phyloP scores from a whole-genome alignment of 805 yeast genomes.

The Candida yuanshanica region DNA sequence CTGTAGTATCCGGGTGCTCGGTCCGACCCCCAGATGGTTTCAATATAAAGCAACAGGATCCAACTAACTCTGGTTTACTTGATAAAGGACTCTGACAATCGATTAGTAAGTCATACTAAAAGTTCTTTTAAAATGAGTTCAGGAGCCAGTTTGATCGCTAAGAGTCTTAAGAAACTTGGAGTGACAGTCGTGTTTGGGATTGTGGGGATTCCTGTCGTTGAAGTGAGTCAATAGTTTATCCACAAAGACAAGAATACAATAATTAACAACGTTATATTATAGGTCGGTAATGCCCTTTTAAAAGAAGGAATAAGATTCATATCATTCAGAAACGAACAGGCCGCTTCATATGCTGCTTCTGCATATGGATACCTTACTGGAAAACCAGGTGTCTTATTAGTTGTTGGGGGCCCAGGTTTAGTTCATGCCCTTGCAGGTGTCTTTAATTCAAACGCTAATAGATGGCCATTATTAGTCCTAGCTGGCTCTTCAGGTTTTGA shows the following conservation, averaged over 20 bases:
- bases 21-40: too few species aligned
- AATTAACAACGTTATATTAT: background rate
- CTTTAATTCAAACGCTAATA: constrained; percentile 54
- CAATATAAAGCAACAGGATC: too few species aligned
- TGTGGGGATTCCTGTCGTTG: constrained; percentile 74
- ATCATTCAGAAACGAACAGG: constrained; percentile 64
- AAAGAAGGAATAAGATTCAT: constrained; percentile 49
- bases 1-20: too few species aligned
- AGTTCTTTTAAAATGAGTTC: constrained; percentile 2
- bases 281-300: constrained; percentile 54
- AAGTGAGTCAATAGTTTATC: constrained; percentile 17
- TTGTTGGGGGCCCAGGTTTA: constrained; percentile 75
- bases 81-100: too few species aligned
- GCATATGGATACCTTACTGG: constrained; percentile 62
- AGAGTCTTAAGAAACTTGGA: constrained; percentile 40
- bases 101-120: too few species aligned
- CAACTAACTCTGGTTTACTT: too few species aligned
- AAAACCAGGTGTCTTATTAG: constrained; percentile 59
- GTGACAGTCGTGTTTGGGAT: constrained; percentile 59
- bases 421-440: constrained; percentile 64
- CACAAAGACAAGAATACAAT: background rate
- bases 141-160: constrained; percentile 47
- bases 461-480: constrained; percentile 59
- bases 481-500: constrained; percentile 55
- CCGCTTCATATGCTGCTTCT: constrained; percentile 74